A percentile compares a stretch with the other conserved stretches of the same genome.
phyloP scores from a whole-genome alignment of 768 basidiomycete species.

The Neoboletus brunneissimus region DNA sequence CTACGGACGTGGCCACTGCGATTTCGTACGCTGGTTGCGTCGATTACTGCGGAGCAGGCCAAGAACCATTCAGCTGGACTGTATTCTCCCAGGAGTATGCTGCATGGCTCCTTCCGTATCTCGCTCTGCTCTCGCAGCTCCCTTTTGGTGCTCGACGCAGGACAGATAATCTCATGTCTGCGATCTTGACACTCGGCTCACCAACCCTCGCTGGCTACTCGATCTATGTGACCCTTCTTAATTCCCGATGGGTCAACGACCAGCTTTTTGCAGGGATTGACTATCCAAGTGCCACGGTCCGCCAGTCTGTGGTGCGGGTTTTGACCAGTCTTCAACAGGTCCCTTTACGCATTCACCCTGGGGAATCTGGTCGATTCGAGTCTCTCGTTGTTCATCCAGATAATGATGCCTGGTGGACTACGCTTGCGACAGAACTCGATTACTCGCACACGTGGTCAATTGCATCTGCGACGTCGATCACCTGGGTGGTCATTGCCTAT shows the following conservation, averaged over 20 bases:
- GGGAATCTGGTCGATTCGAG: constrained; percentile 30
- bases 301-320: constrained; percentile 28
- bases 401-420: constrained; percentile 44
- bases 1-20: constrained; percentile 1
- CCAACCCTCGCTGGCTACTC: constrained; percentile 47
- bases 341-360: constrained; percentile 33
- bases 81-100: constrained; percentile 36
- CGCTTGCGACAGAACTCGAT: constrained; percentile 33
- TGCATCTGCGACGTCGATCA: constrained; percentile 38
- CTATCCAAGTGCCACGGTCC: constrained; percentile 19
- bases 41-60: constrained; percentile 6
- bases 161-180: constrained; percentile 42
- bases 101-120: constrained; percentile 49
- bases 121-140: constrained; percentile 48
- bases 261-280: constrained; percentile 29
- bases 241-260: constrained; percentile 41
- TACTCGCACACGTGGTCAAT: constrained; percentile 41
- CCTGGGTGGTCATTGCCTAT: constrained; percentile 46
- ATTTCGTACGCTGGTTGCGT: constrained; percentile 9
- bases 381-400: constrained; percentile 42
- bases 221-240: constrained; percentile 41
- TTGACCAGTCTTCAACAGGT: constrained; percentile 44
- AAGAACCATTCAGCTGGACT: constrained; percentile 19
- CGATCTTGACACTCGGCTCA: constrained; percentile 43
- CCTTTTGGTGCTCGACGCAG: constrained; percentile 43